Percentiles rank a stretch among this genome's conserved stretches.
These are phyloP conservation scores for Kluyveromyces lactis DNA, from an alignment of 805 yeast genomes.

Conservation along the genomic window DNA sequence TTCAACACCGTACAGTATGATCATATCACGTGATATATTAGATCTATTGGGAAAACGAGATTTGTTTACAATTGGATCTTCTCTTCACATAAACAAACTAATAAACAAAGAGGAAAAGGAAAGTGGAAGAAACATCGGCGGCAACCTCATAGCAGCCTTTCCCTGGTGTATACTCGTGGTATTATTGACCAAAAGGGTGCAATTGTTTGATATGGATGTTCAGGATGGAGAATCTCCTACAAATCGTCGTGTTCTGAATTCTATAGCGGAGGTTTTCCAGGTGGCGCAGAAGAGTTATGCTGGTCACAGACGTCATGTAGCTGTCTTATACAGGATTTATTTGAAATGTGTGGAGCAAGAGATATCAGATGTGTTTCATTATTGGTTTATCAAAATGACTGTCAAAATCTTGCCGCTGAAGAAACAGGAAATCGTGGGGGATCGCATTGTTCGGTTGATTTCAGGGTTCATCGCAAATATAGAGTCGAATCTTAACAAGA, in stretches of 20 bases:
- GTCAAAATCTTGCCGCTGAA: slow-evolving; percentile 61
- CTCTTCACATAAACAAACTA: no score
- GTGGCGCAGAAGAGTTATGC: slow-evolving; percentile 69
- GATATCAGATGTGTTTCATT: slow-evolving; percentile 50
- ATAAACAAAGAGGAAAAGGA: no score
- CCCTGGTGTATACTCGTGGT: no score
- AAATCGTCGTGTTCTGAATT: slow-evolving; percentile 30
- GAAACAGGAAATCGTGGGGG: slow-evolving; percentile 64
- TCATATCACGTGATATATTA: background rate
- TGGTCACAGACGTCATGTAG: slow-evolving; percentile 68
- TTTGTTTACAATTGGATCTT: no score
- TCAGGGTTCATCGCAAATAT: slow-evolving; percentile 50
- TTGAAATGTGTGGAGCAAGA: slow-evolving; percentile 44
- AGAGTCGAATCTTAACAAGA: slow-evolving; percentile 20
- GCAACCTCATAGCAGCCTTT: no score
- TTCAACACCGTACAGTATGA: background rate
- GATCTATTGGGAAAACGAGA: background rate
- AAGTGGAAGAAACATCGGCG: no score
- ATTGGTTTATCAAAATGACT: slow-evolving; percentile 50
- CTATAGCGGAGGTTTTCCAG: slow-evolving; percentile 64
- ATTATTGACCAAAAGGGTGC: no score
- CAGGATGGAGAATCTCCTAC: slow-evolving; percentile 1
- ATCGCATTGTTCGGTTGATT: slow-evolving; percentile 61
- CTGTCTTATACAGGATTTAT: slow-evolving; percentile 53
- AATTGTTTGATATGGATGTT: no score